Evolutionary conservation across 805 yeast genomes (phyloP), one percentile per base, ranked within the genome.

Genomic region (Barnettozyma wickerhamii): DNA sequence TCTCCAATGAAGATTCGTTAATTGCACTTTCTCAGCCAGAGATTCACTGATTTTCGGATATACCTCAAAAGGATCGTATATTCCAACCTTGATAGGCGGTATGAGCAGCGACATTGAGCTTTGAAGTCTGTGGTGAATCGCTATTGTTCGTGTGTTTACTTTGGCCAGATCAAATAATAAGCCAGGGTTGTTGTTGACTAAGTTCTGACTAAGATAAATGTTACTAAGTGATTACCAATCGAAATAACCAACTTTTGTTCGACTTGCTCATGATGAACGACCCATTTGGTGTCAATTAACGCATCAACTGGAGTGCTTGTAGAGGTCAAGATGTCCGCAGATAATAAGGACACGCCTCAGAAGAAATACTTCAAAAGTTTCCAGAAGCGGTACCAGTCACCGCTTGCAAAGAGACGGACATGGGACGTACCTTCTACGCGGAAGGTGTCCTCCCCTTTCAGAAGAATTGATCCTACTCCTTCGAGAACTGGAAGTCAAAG

Each of bases 1-100:
- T 48, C 72, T 74, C 93, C 95, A 85, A 53, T 84, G 89, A 20
- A 87, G 64, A 38, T 81, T 81, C 3, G 79, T 72, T 21, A 86
- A 64, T 3, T 79, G 81, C 3, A 81, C 64, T 38, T 70, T 68
- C 10, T 68, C 38, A 17, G 58, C 61, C 14, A 85, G 56, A 9
- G 69, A 73, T 3, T 59, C 52, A 44, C 66, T 52, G 14, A 84
- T 56, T 31, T 62, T 55, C 3, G 73, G 68, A 50, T 68, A 77
- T 1, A 81, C 72, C 20, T 74, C 70, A 53, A 81, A 83, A 2
- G 95, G 95, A 49, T 87, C 95, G 54, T 80, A 84, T 58, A 75
- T 84, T 5, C 86, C 84, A 14, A 82, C 55, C 23, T 45, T 39
- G 2, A 49, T 21, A 10, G 50, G 41, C 10, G 49, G 47, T 1